Evolutionary conservation across 805 yeast species (phyloP), one percentile per base, ranked within the genome.

Genomic region (Kodamaea lidongshanica): DNA sequence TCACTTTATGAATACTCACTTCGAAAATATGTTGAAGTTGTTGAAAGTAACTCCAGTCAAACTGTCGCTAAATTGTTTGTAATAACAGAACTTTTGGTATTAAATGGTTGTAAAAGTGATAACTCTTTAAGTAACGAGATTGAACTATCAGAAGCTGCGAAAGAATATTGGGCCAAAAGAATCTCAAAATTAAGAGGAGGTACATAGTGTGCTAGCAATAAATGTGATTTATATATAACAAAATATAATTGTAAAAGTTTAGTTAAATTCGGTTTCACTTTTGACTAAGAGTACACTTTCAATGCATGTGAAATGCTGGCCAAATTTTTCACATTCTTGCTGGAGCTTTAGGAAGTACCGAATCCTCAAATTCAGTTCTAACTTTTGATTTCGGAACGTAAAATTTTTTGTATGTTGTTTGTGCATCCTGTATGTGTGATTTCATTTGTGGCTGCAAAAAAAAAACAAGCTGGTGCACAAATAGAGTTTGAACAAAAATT

Each of bases 71-170:
- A 6, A 22, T 26, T 11, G 53, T 37, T 58, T 65, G 37, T 77
- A 46, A 50, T 77, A 51, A 48, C 83, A 0, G 86, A 80, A 43
- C 56, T 77, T 9, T 46, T 81, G 8, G 37, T 74, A 1, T 54
- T 75, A 27, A 79, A 77, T 48, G 83, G 82, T 6, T 60, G 72
- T 18, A 56, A 61, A 7, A 56, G 70, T 6, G 74, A 73, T 6
- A 47, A 46, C 2, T 44, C 39, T 9, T 48, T 61, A 6, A 37
- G 49, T 8, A 42, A 52, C 10, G 58, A 54, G 5, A 39, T 68
- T 7, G 62, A 62, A 1, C 51, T 73, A 23, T 52, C 69, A 6
- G 54, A 56, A 1, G 62, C 56, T 4, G 85, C 82, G n/a, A 42
- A 47, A 11, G 45, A 45, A 4, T 80, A 73, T 45, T 79, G 85